Conservation (phyloP, 176 grass and related monocot genomes). For the Aegilops longissima region DNA sequence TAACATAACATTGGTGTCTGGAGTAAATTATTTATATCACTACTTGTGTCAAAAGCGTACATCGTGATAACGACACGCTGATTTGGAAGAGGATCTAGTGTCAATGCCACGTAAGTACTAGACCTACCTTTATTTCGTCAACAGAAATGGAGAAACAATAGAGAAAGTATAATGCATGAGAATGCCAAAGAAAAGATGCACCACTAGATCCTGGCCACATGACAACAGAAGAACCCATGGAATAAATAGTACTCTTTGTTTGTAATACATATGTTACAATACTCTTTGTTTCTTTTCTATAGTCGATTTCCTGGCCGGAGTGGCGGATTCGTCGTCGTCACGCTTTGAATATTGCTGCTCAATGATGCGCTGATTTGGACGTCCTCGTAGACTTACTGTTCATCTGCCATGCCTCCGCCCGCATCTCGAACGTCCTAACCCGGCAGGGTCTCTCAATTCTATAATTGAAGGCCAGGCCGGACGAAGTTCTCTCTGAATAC, state of each 20-base stretch:
- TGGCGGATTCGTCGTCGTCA: background rate
- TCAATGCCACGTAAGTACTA: background rate
- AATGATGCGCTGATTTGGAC: constrained; percentile 21
- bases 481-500: background rate
- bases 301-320: background rate
- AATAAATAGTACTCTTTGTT: background rate
- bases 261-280: too few relatives aligned
- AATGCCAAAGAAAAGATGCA: too few relatives aligned
- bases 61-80: background rate
- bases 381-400: constrained; percentile 11
- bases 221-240: background rate
- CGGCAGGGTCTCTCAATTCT: background rate
- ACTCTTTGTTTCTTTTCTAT: background rate
- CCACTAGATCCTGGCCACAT: background rate
- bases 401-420: background rate
- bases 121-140: background rate
- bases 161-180: too few relatives aligned
- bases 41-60: background rate
- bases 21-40: background rate
- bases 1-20: background rate
- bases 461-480: background rate
- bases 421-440: background rate
- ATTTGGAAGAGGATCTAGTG: background rate
- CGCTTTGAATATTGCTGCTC: too few relatives aligned
- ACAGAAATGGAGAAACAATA: too few relatives aligned